Evolutionary conservation across 306 rosid genomes (phyloP).

Genomic region (Gastrolobium bilobum): DNA sequence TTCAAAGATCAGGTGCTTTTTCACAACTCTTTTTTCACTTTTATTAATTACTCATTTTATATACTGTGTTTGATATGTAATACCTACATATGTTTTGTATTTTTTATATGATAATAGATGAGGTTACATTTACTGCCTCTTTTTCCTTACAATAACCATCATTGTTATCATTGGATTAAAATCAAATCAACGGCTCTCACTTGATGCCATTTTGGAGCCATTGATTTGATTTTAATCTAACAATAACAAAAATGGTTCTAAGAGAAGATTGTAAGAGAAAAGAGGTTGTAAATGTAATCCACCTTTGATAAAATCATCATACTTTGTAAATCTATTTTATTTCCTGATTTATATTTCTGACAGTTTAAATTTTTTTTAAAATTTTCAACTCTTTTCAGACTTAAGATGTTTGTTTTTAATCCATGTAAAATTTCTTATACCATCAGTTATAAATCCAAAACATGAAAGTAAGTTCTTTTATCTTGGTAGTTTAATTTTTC

Average conservation of each 20-base stretch:
- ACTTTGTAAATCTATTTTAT: neutral
- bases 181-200: too few species aligned
- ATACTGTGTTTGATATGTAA: neutral
- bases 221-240: too few species aligned
- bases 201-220: too few species aligned
- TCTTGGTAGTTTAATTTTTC: neutral
- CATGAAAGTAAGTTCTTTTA: neutral
- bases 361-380: neutral
- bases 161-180: too few species aligned
- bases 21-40: neutral
- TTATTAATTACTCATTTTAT: neutral
- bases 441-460: neutral
- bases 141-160: too few species aligned
- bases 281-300: too few species aligned
- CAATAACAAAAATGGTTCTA: too few species aligned
- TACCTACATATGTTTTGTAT: neutral
- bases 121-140: too few species aligned
- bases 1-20: conserved; percentile 81
- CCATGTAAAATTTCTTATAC: conserved; percentile 22
- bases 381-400: neutral
- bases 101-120: neutral
- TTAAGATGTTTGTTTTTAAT: neutral
- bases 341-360: neutral
- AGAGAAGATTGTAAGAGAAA: too few species aligned
- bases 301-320: too few species aligned